Evolutionary conservation across 257 asterid species (phyloP).

Genomic region (Nicotiana tabacum): DNA sequence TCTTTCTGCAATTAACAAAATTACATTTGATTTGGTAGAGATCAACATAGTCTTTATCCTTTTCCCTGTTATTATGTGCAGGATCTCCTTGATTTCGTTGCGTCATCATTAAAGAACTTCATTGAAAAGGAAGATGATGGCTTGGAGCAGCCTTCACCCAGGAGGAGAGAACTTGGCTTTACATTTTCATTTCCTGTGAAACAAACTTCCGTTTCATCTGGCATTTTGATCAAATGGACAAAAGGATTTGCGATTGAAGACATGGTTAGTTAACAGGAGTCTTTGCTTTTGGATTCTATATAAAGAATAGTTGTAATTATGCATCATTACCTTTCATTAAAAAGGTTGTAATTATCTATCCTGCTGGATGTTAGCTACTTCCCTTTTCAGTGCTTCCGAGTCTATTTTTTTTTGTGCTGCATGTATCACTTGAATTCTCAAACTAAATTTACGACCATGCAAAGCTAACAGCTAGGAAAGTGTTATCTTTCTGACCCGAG

Average conservation of each 20-base stretch:
- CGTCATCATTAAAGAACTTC: conserved; percentile 49
- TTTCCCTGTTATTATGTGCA: conserved; percentile 17
- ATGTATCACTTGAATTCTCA: neutral
- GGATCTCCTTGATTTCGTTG: conserved; percentile 86
- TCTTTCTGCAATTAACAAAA: neutral
- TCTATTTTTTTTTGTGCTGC: neutral
- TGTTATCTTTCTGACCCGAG: neutral
- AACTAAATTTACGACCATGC: neutral
- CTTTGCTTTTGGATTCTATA: neutral
- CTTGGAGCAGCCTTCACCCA: conserved; percentile 27
- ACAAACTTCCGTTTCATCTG: conserved; percentile 63
- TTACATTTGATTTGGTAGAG: neutral
- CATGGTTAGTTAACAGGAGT: conserved; percentile 45
- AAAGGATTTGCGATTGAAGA: conserved; percentile 70
- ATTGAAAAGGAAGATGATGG: conserved; percentile 47
- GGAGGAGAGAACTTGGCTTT: conserved; percentile 64
- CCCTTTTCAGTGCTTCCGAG: neutral
- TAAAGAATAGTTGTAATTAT: neutral
- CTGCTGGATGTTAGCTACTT: neutral
- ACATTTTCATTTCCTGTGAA: conserved; percentile 85
- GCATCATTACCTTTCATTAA: neutral
- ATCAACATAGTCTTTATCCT: neutral
- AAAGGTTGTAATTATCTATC: neutral
- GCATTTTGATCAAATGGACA: conserved; percentile 74
- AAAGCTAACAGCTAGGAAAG: neutral